These are phyloP conservation scores for Cantharellus anzutake DNA, from an alignment of 768 basidiomycete genomes.

Conservation along the genomic window DNA sequence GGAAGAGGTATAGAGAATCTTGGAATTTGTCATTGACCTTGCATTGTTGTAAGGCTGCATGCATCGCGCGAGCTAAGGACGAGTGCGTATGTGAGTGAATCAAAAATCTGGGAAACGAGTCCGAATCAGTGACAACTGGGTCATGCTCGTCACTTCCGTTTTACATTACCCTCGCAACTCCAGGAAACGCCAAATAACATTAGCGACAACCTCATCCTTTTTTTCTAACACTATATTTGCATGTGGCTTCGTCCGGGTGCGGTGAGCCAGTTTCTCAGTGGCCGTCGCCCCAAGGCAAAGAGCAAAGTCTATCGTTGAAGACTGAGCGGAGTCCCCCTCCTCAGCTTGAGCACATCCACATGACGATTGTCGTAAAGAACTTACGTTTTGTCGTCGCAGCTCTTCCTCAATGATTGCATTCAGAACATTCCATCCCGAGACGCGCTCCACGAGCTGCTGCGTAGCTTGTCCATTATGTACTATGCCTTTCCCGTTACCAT, in stretches of 20 bases:
- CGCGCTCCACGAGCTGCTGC: constrained; percentile 70
- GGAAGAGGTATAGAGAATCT: constrained; percentile 82
- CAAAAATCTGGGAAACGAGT: constrained; percentile 46
- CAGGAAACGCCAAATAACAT: constrained; percentile 96
- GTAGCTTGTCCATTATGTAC: constrained; percentile 62
- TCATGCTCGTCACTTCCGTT: not conserved
- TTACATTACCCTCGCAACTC: constrained; percentile 75
- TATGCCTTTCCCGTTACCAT: constrained; percentile 23
- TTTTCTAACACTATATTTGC: constrained; percentile 51
- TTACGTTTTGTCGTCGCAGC: constrained; percentile 85
- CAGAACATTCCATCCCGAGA: constrained; percentile 77
- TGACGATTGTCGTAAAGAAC: constrained; percentile 14
- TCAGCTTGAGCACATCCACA: not conserved
- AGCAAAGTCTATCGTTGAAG: constrained; percentile 92
- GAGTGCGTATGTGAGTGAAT: constrained; percentile 78
- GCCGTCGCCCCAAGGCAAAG: constrained; percentile 84
- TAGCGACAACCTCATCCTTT: constrained; percentile 96
- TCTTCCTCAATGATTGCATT: constrained; percentile 82
- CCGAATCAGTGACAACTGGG: not conserved
- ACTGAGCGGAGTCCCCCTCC: constrained; percentile 27
- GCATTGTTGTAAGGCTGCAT: constrained; percentile 54
- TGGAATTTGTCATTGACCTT: constrained; percentile 97
- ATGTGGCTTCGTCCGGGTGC: constrained; percentile 50
- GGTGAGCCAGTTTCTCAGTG: constrained; percentile 55
- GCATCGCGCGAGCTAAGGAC: constrained; percentile 79